A percentile compares a stretch with the other conserved stretches of the same genome.
phyloP scores from a whole-genome alignment of 1,284 basidiomycete genomes.

The Mycena sp. region DNA sequence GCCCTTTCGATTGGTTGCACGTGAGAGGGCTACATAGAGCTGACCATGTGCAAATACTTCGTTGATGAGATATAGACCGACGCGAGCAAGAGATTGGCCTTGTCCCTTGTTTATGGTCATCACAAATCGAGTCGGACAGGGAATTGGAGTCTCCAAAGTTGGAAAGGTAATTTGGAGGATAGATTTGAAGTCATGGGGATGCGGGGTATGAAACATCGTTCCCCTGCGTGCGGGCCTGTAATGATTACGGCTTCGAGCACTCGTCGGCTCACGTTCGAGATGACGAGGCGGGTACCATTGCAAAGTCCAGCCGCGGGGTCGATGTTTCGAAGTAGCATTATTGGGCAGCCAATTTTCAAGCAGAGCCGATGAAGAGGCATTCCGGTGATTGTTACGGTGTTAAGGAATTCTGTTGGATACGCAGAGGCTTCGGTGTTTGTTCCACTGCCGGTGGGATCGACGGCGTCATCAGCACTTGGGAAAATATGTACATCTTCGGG shows the following conservation, averaged over 20 bases:
- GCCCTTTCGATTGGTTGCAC: not conserved
- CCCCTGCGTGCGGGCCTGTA: not conserved
- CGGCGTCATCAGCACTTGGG: not conserved
- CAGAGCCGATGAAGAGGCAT: not conserved
- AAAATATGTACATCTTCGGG: not conserved
- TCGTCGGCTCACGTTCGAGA: not conserved
- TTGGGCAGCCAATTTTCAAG: not conserved
- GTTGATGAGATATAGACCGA: not conserved
- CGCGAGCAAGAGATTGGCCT: not conserved
- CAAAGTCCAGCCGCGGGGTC: not conserved
- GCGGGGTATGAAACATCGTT: not conserved
- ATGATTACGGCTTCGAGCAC: not conserved
- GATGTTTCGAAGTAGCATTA: not conserved
- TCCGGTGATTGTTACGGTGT: not conserved
- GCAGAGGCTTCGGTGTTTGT: not conserved
- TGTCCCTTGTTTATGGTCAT: conserved; percentile 3
- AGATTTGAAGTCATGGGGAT: too few relatives aligned
- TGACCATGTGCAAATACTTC: not conserved
- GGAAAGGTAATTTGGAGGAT: too few relatives aligned
- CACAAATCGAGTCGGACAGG: not conserved
- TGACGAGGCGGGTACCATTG: not conserved
- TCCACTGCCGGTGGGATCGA: not conserved
- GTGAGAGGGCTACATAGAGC: conserved; percentile 1
- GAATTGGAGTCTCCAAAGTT: not conserved
- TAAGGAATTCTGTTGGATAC: not conserved